These are phyloP conservation scores for Neurospora terricola DNA, from an alignment of 495 filamentous ascomycete genomes.

Conservation along the genomic window DNA sequence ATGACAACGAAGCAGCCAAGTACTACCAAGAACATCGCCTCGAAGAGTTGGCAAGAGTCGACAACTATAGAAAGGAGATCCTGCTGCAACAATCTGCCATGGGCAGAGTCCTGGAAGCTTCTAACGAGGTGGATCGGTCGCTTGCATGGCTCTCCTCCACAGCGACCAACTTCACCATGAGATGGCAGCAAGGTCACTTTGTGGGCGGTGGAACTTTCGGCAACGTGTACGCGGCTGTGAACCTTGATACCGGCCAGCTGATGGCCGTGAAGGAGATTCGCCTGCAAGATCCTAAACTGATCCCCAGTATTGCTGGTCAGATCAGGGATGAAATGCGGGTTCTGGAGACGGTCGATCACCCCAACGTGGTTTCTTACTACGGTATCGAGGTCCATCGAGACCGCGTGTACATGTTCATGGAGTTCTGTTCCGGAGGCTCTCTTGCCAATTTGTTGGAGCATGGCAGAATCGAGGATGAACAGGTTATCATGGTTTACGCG, in stretches of 20 bases:
- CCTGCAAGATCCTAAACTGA: constrained; percentile 90
- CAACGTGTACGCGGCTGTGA: constrained; percentile 93
- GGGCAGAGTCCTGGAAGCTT: constrained; percentile 83
- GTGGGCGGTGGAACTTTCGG: constrained; percentile 96
- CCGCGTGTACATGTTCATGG: constrained; percentile 99
- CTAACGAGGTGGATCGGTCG: constrained; percentile 89
- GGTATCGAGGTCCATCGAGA: constrained; percentile 97
- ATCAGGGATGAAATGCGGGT: constrained; percentile 97
- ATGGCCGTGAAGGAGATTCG: constrained; percentile 99
- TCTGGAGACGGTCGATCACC: constrained; percentile 87
- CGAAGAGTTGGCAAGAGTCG: constrained; percentile 59
- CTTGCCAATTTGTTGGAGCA: constrained; percentile 87
- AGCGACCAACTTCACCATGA: constrained; percentile 84
- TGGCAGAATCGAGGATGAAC: constrained; percentile 94
- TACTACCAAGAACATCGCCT: constrained; percentile 66
- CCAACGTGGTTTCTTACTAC: constrained; percentile 95
- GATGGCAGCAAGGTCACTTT: constrained; percentile 97
- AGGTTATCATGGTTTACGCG: constrained; percentile 95
- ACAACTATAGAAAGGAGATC: constrained; percentile 65
- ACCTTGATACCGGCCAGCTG: constrained; percentile 85
- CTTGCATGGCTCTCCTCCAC: constrained; percentile 88
- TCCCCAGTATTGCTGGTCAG: constrained; percentile 83
- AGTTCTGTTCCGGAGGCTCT: constrained; percentile 93
- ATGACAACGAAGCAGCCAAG: constrained; percentile 73
- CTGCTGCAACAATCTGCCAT: constrained; percentile 83